A percentile compares a stretch with the other conserved stretches of the same genome.
Conservation (phyloP, 2,329 filamentous ascomycete genomes). For the Scorias spongiosa region DNA sequence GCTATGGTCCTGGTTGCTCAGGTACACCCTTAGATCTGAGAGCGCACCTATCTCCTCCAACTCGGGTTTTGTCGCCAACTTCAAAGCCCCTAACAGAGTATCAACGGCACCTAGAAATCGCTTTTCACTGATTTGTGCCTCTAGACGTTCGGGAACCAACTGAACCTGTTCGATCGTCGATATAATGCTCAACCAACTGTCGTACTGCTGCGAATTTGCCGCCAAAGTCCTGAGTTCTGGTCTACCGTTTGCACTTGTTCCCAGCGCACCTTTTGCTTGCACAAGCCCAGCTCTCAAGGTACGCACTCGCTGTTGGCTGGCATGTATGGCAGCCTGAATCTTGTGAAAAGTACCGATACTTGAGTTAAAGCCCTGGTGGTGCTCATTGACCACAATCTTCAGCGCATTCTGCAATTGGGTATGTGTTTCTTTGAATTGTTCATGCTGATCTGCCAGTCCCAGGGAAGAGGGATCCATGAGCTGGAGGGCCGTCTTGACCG, state of each 20-base stretch:
- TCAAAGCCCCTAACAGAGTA: constrained; percentile 71
- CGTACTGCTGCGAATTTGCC: constrained; percentile 74
- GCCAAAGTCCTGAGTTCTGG: constrained; percentile 85
- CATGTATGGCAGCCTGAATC: constrained; percentile 84
- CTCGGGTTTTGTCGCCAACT: constrained; percentile 71
- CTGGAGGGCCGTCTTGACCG: constrained; percentile 87
- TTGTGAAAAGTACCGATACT: constrained; percentile 98
- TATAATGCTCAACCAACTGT: constrained; percentile 71
- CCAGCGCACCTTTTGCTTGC: constrained; percentile 64
- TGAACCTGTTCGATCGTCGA: constrained; percentile 63
- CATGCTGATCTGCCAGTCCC: constrained; percentile 76
- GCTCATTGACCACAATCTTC: constrained; percentile 92
- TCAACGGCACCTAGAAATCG: constrained; percentile 86
- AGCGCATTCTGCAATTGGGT: constrained; percentile 80
- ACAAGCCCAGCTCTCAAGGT: constrained; percentile 69
- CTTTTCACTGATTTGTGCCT: constrained; percentile 92
- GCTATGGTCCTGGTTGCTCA: constrained; percentile 82
- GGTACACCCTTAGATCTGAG: constrained; percentile 70
- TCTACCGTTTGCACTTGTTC: constrained; percentile 66
- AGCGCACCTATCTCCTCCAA: constrained; percentile 84
- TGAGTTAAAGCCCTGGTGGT: constrained; percentile 97
- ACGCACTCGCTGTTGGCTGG: constrained; percentile 74
- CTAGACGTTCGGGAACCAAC: constrained; percentile 76
- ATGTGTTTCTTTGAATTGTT: constrained; percentile 70
- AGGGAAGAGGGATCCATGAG: constrained; percentile 88